These are phyloP conservation scores for Thermothielavioides terrestris DNA, from an alignment of 495 filamentous ascomycete genomes.

Conservation along the genomic window DNA sequence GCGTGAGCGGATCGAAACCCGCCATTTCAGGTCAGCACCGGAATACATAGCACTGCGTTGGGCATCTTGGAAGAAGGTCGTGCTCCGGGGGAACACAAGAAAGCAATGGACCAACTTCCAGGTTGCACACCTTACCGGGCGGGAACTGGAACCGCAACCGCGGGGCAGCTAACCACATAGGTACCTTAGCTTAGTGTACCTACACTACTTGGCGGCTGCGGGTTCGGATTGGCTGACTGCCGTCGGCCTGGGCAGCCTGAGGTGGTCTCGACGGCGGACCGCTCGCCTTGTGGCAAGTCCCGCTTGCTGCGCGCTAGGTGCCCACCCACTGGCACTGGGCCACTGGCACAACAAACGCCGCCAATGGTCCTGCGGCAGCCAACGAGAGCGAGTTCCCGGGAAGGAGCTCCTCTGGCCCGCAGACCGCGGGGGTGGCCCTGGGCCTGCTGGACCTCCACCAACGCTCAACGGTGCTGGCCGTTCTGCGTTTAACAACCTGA, in stretches of 20 bases:
- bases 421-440: not conserved
- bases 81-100: too few relatives aligned
- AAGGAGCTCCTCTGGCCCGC: not conserved
- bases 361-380: constrained; percentile 4
- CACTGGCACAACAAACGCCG: too few relatives aligned
- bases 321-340: too few relatives aligned
- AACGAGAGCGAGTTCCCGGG: not conserved
- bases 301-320: too few relatives aligned
- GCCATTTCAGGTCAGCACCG: too few relatives aligned
- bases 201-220: too few relatives aligned
- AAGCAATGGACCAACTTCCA: not conserved
- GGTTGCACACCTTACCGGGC: not conserved
- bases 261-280: constrained; percentile 10
- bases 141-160: constrained; percentile 4
- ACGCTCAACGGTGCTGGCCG: not conserved
- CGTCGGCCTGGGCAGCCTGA: not conserved
- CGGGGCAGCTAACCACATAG: too few relatives aligned
- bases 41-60: too few relatives aligned
- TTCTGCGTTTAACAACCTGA: too few relatives aligned
- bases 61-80: too few relatives aligned
- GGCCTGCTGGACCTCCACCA: not conserved
- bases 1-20: not conserved
- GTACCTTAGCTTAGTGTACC: too few relatives aligned
- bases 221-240: not conserved
- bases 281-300: constrained; percentile 18